Base-by-base conservation (phyloP, 2,329 filamentous ascomycete genomes). In the Mycocentrospora acerina region DNA sequence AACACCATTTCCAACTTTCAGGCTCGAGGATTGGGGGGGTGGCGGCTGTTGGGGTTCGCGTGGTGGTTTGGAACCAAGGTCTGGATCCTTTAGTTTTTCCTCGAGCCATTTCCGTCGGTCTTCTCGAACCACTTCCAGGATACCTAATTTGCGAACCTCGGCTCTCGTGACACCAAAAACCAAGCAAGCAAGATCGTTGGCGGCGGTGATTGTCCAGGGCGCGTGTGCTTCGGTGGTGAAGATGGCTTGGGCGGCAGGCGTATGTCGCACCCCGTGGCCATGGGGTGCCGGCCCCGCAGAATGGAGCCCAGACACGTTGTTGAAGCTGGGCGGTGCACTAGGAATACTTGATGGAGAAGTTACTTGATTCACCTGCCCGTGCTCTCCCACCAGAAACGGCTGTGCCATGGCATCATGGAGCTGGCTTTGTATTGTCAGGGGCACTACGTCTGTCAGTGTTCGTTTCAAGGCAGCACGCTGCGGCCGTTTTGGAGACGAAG, bases 151-250 rank as follows among this genome's bases (percentile, higher is more conserved):
- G 38, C 90, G 83, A 16, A 98, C 88, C 67, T 98, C 93, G 4
- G 88, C 88, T 60, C 89, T 88, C n/a, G 90, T 95, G 8, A 98
- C 89, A n/a, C 93, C 93, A 70, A 97, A 98, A n/a, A 97, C 85
- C 29, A 98, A 76, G 68, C 93, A 98, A 13, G 93, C 93, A 32
- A 98, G 76, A 64, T 98, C 93, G 62, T 98, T 98, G 33, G 93
- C 93, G 3, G 93, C 88, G 36, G 96, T 80, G 43, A 98, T 96
- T 1, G 91, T 98, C 87, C 90, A 98, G 3, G 91, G 93, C 7
- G 88, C 80, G 48, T 86, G 83, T 11, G 87, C 79, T 67, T 95
- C 88, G n/a, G 93, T 98, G 7, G 91, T 94, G 64, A 98, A 98
- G 40, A 98, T 96, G 36, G 93, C 93, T 66, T 98, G 93, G 4